Evolutionary conservation across 2,329 filamentous ascomycete genomes (phyloP).

Genomic region (Rhinocladiella mackenziei): DNA sequence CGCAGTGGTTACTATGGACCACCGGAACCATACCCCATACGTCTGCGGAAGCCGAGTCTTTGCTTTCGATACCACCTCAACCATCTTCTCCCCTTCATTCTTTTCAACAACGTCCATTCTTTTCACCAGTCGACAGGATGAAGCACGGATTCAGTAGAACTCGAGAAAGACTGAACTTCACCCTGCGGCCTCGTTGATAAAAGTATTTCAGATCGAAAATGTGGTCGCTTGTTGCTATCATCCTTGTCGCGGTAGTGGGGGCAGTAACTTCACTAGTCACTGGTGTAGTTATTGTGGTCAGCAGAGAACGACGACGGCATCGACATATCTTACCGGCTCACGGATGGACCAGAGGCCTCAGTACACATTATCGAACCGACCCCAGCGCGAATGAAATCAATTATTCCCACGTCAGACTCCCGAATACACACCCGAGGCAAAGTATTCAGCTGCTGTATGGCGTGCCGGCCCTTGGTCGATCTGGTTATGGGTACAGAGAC

Average conservation of each 20-base stretch:
- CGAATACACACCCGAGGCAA: conserved; percentile 16
- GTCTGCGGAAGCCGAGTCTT: too few species aligned
- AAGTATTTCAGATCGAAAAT: conserved; percentile 14
- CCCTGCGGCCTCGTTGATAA: conserved; percentile 1
- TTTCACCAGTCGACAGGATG: too few species aligned
- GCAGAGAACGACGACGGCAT: conserved; percentile 21
- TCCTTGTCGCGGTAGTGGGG: conserved; percentile 18
- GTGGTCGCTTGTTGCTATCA: conserved; percentile 25
- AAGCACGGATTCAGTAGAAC: too few species aligned
- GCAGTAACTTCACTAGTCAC: conserved; percentile 12
- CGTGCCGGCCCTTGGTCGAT: conserved; percentile 5
- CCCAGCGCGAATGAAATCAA: conserved; percentile 24
- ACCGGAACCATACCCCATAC: too few species aligned
- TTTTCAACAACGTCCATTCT: conserved; percentile 5
- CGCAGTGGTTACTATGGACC: too few species aligned
- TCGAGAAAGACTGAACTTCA: conserved; percentile 16
- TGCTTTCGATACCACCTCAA: too few species aligned
- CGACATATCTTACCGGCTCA: conserved; percentile 14
- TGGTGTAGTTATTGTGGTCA: conserved; percentile 21
- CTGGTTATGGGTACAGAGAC: conserved; percentile 8
- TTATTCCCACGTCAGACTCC: conserved; percentile 22
- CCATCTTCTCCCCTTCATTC: too few species aligned
- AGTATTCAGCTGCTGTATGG: conserved; percentile 21
- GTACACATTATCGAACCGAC: conserved; percentile 22
- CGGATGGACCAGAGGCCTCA: conserved; percentile 17